Conservation (phyloP, 106 monocot genomes). For the Apostasia ramifera region DNA sequence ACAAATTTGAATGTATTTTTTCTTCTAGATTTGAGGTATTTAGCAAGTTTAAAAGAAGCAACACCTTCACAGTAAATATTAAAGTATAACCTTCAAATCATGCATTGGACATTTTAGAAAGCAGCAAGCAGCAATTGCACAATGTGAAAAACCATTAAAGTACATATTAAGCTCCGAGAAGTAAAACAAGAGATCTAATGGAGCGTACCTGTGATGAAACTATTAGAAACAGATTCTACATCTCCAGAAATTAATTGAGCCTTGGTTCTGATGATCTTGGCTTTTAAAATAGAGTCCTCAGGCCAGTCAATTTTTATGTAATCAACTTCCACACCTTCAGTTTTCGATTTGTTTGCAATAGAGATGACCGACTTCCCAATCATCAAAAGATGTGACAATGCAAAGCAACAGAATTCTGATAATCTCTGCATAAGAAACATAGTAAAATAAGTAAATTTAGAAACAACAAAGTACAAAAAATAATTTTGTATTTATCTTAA, state of each 20-base stretch:
- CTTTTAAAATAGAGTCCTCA: constrained; percentile 74
- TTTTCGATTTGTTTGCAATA: constrained; percentile 40
- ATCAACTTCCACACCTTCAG: constrained; percentile 29
- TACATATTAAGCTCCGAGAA: not conserved
- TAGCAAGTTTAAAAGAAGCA: not conserved
- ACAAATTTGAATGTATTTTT: no score
- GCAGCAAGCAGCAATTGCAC: no score
- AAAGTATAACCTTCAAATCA: not conserved
- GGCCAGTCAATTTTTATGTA: constrained; percentile 68
- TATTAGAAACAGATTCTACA: constrained; percentile 61
- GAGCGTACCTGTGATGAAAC: constrained; percentile 65
- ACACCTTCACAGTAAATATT: not conserved
- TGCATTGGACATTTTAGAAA: not conserved
- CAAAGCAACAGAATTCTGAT: constrained; percentile 86
- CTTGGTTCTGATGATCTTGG: constrained; percentile 78
- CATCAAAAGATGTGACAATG: constrained; percentile 64
- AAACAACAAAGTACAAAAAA: not conserved
- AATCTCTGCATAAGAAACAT: constrained; percentile 57
- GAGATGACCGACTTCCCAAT: constrained; percentile 83
- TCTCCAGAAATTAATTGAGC: constrained; percentile 64
- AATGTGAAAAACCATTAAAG: not conserved
- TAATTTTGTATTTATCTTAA: not conserved
- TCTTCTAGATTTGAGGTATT: no score
- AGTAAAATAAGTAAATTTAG: not conserved
- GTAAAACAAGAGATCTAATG: not conserved